These are phyloP conservation scores for Silene latifolia DNA, from an alignment of 148 eudicot species.

Conservation along the genomic window DNA sequence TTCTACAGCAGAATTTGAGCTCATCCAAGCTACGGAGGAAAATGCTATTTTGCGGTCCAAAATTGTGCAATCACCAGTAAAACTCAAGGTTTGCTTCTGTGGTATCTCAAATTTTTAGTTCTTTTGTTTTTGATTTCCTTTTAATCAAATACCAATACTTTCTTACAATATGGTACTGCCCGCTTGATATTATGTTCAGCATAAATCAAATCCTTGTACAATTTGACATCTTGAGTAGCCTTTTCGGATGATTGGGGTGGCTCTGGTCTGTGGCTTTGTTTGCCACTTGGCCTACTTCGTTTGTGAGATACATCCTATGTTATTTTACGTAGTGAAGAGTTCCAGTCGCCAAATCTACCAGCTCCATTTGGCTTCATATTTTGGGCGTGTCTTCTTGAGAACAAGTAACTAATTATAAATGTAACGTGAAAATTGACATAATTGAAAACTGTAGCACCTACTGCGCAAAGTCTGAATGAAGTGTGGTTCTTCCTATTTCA, in stretches of 20 bases:
- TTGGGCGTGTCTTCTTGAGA: background rate
- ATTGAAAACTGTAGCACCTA: background rate
- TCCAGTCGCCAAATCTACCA: background rate
- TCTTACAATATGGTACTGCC: background rate
- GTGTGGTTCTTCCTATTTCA: background rate
- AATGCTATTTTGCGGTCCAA: conserved; percentile 69
- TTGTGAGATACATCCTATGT: background rate
- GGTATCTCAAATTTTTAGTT: conserved; percentile 1
- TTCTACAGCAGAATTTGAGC: conserved; percentile 65
- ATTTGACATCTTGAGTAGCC: background rate
- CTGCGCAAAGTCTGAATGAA: background rate
- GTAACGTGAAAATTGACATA: background rate
- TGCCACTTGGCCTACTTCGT: background rate
- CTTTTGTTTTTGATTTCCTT: background rate
- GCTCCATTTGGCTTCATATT: background rate
- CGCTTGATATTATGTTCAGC: background rate
- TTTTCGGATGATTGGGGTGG: background rate
- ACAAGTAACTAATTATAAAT: background rate
- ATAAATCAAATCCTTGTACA: background rate
- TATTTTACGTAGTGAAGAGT: background rate
- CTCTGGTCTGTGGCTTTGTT: background rate
- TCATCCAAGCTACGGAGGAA: conserved; percentile 79
- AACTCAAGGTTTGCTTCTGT: conserved; percentile 58
- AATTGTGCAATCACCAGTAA: conserved; percentile 93
- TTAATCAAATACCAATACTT: background rate